These are phyloP conservation scores for Croton setiger DNA, from an alignment of 441 rosid genomes.

Conservation along the genomic window DNA sequence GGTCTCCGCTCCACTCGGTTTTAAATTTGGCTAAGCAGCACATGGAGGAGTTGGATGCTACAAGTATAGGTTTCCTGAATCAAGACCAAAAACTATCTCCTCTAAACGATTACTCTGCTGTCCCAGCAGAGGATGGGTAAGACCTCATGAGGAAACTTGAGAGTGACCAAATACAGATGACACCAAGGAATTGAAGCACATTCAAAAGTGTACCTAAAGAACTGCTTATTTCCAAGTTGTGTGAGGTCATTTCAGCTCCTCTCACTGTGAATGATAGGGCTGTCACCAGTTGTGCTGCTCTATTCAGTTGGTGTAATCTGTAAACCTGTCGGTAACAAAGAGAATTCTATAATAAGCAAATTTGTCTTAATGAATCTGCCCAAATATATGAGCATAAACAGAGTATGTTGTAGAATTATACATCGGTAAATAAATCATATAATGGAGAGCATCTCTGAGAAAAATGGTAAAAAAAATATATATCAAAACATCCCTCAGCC, in stretches of 20 bases:
- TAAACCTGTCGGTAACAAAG: conserved; percentile 59
- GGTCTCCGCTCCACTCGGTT: not conserved
- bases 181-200: conserved; percentile 87
- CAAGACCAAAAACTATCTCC: conserved; percentile 14
- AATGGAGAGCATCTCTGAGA: conserved; percentile 10
- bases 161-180: conserved; percentile 94
- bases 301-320: conserved; percentile 91
- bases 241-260: conserved; percentile 82
- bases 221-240: conserved; percentile 83
- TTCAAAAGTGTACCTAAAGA: conserved; percentile 77
- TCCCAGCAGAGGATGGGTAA: conserved; percentile 39
- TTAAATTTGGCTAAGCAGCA: conserved; percentile 17
- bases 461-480: conserved; percentile 10
- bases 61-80: conserved; percentile 10
- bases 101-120: conserved; percentile 25
- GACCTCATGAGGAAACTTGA: conserved; percentile 90
- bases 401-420: not conserved
- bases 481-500: not conserved
- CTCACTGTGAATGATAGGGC: conserved; percentile 85
- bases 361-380: not conserved
- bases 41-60: not conserved
- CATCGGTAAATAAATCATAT: not conserved
- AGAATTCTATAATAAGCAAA: conserved; percentile 11
- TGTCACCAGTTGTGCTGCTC: conserved; percentile 93
- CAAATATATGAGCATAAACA: conserved; percentile 4